Percentiles rank a stretch among this genome's conserved stretches.
These are phyloP conservation scores for Echites panduratus DNA, from an alignment of 257 asterid genomes.

Conservation along the genomic window DNA sequence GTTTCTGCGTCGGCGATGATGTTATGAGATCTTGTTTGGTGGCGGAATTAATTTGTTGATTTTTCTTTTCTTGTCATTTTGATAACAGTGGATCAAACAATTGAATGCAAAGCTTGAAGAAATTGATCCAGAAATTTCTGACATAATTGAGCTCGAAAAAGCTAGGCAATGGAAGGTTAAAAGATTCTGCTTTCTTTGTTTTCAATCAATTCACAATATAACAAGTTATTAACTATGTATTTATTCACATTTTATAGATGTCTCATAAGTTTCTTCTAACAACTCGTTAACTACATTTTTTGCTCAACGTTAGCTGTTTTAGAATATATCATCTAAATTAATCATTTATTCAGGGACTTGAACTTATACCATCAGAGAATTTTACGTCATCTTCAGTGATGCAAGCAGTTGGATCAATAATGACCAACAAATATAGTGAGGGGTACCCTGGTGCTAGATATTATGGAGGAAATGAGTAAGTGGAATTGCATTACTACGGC, in stretches of 20 bases:
- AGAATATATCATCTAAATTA: constrained; percentile 9
- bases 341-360: constrained; percentile 50
- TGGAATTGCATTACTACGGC: constrained; percentile 1
- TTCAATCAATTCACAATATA: not conserved
- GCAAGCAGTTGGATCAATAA: constrained; percentile 98
- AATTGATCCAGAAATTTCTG: constrained; percentile 80
- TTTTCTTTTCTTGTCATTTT: constrained; percentile 5
- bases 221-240: not conserved
- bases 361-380: constrained; percentile 91
- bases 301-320: not conserved
- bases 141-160: constrained; percentile 88
- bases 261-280: not conserved
- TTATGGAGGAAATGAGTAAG: constrained; percentile 96
- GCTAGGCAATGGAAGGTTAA: constrained; percentile 95
- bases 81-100: constrained; percentile 71
- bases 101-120: constrained; percentile 72
- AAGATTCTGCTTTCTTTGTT: not conserved
- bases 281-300: not conserved
- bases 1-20: not conserved
- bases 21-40: constrained; percentile 28
- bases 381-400: constrained; percentile 89
- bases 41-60: constrained; percentile 1
- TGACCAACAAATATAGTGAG: constrained; percentile 95
- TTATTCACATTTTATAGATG: not conserved
- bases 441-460: constrained; percentile 99